Base-by-base conservation (phyloP, 2,329 filamentous ascomycete genomes). In the Trichoderma lentiforme region DNA sequence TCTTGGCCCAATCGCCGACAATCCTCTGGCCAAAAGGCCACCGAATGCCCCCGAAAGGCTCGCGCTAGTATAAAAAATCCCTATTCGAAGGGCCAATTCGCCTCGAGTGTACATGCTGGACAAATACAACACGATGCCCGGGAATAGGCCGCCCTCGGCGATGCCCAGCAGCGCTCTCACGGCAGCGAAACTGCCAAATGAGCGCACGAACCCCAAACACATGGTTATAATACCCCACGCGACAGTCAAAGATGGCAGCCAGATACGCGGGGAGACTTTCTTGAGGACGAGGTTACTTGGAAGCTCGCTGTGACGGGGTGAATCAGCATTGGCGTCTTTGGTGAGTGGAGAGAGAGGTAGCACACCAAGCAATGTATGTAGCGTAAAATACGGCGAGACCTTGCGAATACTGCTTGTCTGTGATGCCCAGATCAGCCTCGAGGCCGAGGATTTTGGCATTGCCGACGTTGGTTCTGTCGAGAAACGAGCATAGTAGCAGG, bases 401-500 rank as follows among this genome's bases (percentile, higher is more conserved):
- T 56, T 88, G 86, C 62, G 89, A 87, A 78, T 92, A 93, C 76
- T 92, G 88, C 70, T 84, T 81, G 71, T 90, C 87, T 6, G 81
- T 86, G 74, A 93, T 88, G 58, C 82, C 77, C 2, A 91, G 78
- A 75, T 90, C 87, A 1, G 81, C 74, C 75, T 91, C 87, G 15
- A 93, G 83, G 0, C 88, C 87, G 66, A 91, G 84, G 9, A 92
- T 88, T 73, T 89, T 89, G 28, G 90, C 91, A 76, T 93, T 92
- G 47, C 91, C 91, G 47, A 93, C 89, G 77, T 93, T 93, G n/a
- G 90, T 92, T 56, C 91, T 86, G 79, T 93, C 91, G 64, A 87
- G 83, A 73, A 86, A 87, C 1, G 89, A 91, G 80, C 88, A 91
- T 11, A 92, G 83, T 75, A 91, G 91, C 1, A 92, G 81, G 0